A percentile compares a stretch with the other conserved stretches of the same genome.
Evolutionary conservation across 129 eudicot genomes (phyloP).

Genomic region (Centaurea solstitialis): DNA sequence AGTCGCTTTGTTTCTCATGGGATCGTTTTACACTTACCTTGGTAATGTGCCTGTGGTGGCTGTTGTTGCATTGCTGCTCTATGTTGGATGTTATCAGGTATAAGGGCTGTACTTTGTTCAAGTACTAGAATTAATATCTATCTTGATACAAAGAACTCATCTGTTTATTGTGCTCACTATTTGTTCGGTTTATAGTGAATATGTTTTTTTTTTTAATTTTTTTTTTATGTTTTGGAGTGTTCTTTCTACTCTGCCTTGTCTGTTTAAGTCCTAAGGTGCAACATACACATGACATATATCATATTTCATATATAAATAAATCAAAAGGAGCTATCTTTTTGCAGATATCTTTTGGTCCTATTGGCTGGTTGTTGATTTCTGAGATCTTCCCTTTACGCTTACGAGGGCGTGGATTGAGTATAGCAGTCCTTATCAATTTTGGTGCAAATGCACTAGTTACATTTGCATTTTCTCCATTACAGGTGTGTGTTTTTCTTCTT

Average conservation of each 20-base stretch:
- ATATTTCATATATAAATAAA: not conserved
- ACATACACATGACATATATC: not conserved
- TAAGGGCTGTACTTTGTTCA: not conserved
- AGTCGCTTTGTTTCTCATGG: conserved; percentile 78
- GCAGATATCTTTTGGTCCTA: conserved; percentile 98
- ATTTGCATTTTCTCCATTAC: conserved; percentile 85
- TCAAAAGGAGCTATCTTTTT: conserved; percentile 2
- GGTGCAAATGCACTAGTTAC: conserved; percentile 92
- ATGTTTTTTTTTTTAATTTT: no score
- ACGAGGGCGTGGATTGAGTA: conserved; percentile 90
- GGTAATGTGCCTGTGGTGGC: conserved; percentile 70
- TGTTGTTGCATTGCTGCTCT: conserved; percentile 77
- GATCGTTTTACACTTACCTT: conserved; percentile 87
- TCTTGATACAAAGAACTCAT: not conserved
- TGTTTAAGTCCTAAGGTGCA: not conserved
- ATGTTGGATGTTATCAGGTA: conserved; percentile 99
- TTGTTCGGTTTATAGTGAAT: not conserved
- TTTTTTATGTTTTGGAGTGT: not conserved
- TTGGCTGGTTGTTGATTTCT: conserved; percentile 98
- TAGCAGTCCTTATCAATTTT: conserved; percentile 88
- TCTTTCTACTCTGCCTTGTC: not conserved
- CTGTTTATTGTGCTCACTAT: not conserved
- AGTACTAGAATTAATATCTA: not conserved
- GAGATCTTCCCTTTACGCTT: conserved; percentile 92
- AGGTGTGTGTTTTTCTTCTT: conserved; percentile 42